Percentiles rank a stretch among this genome's conserved stretches.
phyloP scores from a whole-genome alignment of 306 rosid species.

The Betula pendula region DNA sequence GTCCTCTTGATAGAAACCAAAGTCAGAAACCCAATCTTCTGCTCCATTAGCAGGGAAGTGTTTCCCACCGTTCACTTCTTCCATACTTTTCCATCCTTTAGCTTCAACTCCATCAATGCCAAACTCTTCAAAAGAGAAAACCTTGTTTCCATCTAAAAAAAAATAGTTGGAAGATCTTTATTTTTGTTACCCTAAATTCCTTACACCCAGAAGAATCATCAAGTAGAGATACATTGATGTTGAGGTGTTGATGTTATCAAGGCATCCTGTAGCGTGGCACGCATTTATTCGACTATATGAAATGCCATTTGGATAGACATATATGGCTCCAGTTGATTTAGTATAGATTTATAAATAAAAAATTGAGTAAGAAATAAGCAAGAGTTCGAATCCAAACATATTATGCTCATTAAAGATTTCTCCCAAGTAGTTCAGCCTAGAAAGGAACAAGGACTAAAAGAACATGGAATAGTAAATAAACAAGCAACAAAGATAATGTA shows the following conservation, averaged over 20 bases:
- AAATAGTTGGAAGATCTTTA: background rate
- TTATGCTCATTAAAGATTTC: too few relatives aligned
- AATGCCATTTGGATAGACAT: conserved; percentile 12
- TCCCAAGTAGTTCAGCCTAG: conserved; percentile 5
- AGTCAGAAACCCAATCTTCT: conserved; percentile 30
- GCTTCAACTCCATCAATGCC: conserved; percentile 29
- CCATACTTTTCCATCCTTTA: conserved; percentile 22
- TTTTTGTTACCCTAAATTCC: too few relatives aligned
- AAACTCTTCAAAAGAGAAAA: conserved; percentile 29
- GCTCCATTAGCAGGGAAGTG: conserved; percentile 18
- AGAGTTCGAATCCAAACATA: background rate
- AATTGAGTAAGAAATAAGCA: background rate
- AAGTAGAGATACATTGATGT: conserved; percentile 21
- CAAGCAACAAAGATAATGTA: background rate
- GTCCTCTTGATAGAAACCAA: conserved; percentile 24
- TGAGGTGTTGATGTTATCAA: conserved; percentile 35
- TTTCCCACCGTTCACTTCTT: conserved; percentile 24
- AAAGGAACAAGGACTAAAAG: background rate
- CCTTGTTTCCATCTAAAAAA: conserved; percentile 31
- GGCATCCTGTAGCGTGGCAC: conserved; percentile 25
- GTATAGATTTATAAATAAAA: background rate
- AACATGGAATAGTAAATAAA: background rate
- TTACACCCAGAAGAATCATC: conserved; percentile 1
- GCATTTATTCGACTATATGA: background rate
- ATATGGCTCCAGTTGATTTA: background rate